These are phyloP conservation scores for Orbilia oligospora DNA, from an alignment of 2,329 filamentous ascomycete species.

Conservation along the genomic window DNA sequence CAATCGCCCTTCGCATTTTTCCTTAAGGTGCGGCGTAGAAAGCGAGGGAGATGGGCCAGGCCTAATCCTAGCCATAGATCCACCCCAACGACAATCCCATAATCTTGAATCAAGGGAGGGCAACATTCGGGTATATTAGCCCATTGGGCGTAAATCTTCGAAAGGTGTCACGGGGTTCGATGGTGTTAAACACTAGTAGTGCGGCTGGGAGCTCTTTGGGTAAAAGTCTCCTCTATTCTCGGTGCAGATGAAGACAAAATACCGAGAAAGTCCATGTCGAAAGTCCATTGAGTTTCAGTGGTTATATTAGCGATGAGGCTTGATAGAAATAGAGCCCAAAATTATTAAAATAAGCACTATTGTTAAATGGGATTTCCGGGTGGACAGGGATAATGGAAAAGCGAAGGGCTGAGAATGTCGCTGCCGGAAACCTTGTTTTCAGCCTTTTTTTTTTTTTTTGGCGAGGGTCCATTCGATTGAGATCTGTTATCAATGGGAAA, in stretches of 20 bases:
- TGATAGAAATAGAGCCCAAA: slow-evolving; percentile 10
- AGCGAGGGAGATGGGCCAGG: slow-evolving; percentile 10
- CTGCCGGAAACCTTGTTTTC: slow-evolving; percentile 45
- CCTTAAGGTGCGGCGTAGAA: slow-evolving; percentile 40
- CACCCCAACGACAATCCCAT: not conserved
- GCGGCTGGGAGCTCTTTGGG: slow-evolving; percentile 35
- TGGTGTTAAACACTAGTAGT: slow-evolving; percentile 6
- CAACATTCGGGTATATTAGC: slow-evolving; percentile 12
- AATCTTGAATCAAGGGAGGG: not conserved
- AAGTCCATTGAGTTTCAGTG: slow-evolving; percentile 5
- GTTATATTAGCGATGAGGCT: slow-evolving; percentile 14
- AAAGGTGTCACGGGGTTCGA: not conserved
- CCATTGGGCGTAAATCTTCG: not conserved
- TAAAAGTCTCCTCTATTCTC: not conserved
- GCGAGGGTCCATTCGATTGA: slow-evolving; percentile 1
- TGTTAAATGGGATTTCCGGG: slow-evolving; percentile 5
- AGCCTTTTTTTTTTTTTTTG: slow-evolving; percentile 31
- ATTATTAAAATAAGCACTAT: slow-evolving; percentile 40
- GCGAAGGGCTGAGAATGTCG: slow-evolving; percentile 31
- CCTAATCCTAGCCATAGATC: not conserved
- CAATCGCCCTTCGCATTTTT: slow-evolving; percentile 18
- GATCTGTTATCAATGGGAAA: not conserved
- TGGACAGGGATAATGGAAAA: slow-evolving; percentile 25
- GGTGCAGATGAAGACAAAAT: not conserved
- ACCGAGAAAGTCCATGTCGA: not conserved